A percentile compares a stretch with the other conserved stretches of the same genome.
phyloP scores from a whole-genome alignment of 805 yeast genomes.

The Schwanniomyces yamadae region DNA sequence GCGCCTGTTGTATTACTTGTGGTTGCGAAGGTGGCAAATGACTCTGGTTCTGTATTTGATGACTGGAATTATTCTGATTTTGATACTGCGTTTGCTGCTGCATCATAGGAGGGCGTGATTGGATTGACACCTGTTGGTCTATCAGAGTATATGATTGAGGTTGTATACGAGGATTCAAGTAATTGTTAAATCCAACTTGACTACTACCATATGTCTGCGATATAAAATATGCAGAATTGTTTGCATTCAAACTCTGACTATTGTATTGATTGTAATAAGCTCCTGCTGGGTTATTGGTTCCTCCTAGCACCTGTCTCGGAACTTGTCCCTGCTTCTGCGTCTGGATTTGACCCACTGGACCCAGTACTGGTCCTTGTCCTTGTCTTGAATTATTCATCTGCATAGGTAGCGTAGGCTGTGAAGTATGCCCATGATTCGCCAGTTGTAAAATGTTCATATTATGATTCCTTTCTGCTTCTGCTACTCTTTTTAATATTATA shows the following conservation, averaged over 20 bases:
- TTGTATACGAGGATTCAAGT: constrained; percentile 7
- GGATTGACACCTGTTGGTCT: constrained; percentile 2
- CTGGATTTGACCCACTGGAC: too few relatives aligned
- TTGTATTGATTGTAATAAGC: background rate
- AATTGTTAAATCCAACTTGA: constrained; percentile 3
- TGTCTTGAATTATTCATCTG: background rate
- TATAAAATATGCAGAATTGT: background rate
- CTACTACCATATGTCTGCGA: background rate
- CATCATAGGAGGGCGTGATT: constrained; percentile 1
- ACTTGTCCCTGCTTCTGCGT: constrained; percentile 1
- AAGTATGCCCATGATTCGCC: too few relatives aligned
- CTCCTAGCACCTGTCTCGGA: background rate
- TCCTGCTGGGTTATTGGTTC: background rate
- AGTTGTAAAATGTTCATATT: too few relatives aligned
- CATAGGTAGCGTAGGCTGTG: background rate
- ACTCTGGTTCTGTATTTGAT: background rate
- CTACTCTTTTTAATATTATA: background rate
- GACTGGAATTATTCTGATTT: too few relatives aligned
- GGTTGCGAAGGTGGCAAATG: constrained; percentile 2
- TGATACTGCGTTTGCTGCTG: constrained; percentile 3
- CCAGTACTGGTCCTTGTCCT: too few relatives aligned
- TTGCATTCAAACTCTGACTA: background rate
- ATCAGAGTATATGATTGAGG: constrained; percentile 3
- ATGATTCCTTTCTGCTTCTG: background rate
- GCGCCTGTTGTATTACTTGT: constrained; percentile 4